phyloP scores from a whole-genome alignment of 164 flowering plant species.

The Piper longum region DNA sequence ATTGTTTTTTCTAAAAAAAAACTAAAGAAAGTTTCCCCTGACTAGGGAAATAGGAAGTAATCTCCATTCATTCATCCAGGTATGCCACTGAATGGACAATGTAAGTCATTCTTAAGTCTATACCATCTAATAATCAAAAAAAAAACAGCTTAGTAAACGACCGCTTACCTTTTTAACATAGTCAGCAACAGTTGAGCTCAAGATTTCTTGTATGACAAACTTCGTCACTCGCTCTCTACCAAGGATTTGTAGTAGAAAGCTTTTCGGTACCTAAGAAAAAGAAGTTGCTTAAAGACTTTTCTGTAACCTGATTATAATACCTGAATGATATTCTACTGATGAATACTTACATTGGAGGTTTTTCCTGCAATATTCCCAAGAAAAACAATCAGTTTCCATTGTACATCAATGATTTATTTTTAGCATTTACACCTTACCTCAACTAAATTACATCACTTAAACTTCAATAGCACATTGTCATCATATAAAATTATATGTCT shows the following conservation, averaged over 20 bases:
- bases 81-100: too few relatives aligned
- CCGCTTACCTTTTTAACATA: slow-evolving; percentile 54
- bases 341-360: slow-evolving; percentile 44
- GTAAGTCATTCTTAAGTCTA: neutral
- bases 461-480: too few relatives aligned
- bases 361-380: slow-evolving; percentile 40
- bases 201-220: slow-evolving; percentile 65
- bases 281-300: neutral
- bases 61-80: too few relatives aligned
- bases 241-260: slow-evolving; percentile 42
- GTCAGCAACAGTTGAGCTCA: slow-evolving; percentile 42
- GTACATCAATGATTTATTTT: neutral
- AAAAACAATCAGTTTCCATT: slow-evolving; percentile 17
- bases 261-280: slow-evolving; percentile 46
- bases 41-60: too few relatives aligned
- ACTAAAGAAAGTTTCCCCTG: too few relatives aligned
- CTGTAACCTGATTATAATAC: neutral
- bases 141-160: too few relatives aligned
- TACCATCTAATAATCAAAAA: neutral
- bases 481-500: too few relatives aligned
- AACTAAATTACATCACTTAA: too few relatives aligned
- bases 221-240: slow-evolving; percentile 66
- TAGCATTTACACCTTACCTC: too few relatives aligned
- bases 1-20: neutral
- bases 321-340: neutral